Conservation (phyloP, 1,284 basidiomycete genomes). For the Chondrostereum purpureum region DNA sequence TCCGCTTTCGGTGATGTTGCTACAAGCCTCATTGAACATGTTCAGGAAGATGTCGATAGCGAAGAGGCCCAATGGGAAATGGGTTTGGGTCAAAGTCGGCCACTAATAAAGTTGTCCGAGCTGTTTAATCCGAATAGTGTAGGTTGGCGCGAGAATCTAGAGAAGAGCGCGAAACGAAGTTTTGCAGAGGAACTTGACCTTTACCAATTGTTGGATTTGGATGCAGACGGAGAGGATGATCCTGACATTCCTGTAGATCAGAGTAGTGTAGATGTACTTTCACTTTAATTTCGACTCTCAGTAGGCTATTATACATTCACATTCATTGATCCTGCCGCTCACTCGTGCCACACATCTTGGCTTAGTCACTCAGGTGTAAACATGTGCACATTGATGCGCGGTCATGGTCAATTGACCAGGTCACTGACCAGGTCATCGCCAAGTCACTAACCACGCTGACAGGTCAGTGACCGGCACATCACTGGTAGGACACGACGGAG, state of each 20-base stretch:
- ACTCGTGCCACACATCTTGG: not conserved
- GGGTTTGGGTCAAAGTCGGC: too few species aligned
- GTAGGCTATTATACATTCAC: too few species aligned
- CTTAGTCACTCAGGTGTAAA: not conserved
- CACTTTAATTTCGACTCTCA: too few species aligned
- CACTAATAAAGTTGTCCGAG: not conserved
- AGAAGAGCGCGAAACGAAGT: not conserved
- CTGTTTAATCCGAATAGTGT: not conserved
- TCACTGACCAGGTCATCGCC: not conserved
- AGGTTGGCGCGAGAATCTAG: not conserved
- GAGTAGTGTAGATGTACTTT: not conserved
- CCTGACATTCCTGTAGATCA: not conserved
- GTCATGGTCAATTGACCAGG: conserved; percentile 1
- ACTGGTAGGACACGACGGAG: not conserved
- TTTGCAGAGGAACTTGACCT: not conserved
- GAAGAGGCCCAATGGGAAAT: not conserved
- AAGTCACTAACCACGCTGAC: not conserved
- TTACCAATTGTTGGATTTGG: not conserved
- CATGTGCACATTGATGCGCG: not conserved
- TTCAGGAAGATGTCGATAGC: not conserved
- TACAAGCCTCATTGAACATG: not conserved
- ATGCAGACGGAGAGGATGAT: not conserved
- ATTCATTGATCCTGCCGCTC: too few species aligned
- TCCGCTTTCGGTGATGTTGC: not conserved
- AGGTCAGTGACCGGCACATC: conserved; percentile 4